Evolutionary conservation across 768 basidiomycete species (phyloP).

Genomic region (Leccinum ochraceum): DNA sequence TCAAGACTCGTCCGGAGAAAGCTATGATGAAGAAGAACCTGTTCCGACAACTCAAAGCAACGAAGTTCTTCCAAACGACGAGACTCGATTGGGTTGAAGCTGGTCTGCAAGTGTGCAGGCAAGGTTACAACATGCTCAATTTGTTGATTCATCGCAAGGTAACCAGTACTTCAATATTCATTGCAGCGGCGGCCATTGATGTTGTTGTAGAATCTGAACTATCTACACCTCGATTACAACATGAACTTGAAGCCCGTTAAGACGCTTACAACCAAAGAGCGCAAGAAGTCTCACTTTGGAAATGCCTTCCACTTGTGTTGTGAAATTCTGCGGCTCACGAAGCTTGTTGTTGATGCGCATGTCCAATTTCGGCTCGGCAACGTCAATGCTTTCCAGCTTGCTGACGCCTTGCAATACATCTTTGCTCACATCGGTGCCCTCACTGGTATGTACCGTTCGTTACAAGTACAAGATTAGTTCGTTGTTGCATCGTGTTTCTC

Average conservation of each 20-base stretch:
- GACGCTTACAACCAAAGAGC: slow-evolving; percentile 98
- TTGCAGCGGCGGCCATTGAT: slow-evolving; percentile 1
- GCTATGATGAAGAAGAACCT: slow-evolving; percentile 98
- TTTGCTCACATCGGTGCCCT: slow-evolving; percentile 97
- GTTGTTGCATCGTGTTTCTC: neutral
- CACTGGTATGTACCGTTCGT: slow-evolving; percentile 99
- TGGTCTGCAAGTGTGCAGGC: slow-evolving; percentile 95
- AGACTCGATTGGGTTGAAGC: slow-evolving; percentile 99
- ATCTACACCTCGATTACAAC: slow-evolving; percentile 76
- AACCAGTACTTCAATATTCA: slow-evolving; percentile 1
- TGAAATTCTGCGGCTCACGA: slow-evolving; percentile 96
- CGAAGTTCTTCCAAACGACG: slow-evolving; percentile 99
- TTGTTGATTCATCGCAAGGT: slow-evolving; percentile 98
- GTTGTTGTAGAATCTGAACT: slow-evolving; percentile 72
- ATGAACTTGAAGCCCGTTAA: slow-evolving; percentile 82
- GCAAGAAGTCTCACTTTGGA: slow-evolving; percentile 97
- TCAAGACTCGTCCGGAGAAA: slow-evolving; percentile 87
- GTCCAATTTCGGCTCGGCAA: too few relatives aligned
- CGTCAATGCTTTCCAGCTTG: slow-evolving; percentile 84
- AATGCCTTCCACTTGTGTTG: slow-evolving; percentile 98
- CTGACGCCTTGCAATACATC: slow-evolving; percentile 97
- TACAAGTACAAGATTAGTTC: slow-evolving; percentile 95
- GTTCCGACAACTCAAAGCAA: slow-evolving; percentile 95
- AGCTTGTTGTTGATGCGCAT: slow-evolving; percentile 82
- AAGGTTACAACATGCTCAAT: slow-evolving; percentile 99